phyloP scores from a whole-genome alignment of 225 moss, liverwort and hornwort genomes.

The Straminergon stramineum region DNA sequence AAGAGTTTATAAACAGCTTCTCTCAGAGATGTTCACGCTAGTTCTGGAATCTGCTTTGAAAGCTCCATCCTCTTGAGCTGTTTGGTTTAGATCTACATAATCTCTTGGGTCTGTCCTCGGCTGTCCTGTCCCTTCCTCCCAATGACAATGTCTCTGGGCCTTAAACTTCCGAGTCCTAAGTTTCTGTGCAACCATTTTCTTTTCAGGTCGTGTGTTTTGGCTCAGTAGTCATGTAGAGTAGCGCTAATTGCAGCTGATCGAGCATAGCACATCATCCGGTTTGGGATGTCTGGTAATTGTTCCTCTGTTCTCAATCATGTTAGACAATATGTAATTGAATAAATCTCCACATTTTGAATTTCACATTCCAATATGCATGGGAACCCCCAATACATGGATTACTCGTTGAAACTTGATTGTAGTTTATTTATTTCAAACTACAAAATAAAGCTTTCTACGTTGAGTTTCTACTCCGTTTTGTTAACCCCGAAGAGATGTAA shows the following conservation, averaged over 20 bases:
- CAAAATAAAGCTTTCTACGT: not conserved
- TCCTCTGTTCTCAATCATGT: not conserved
- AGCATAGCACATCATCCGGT: not conserved
- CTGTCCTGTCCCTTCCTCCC: not conserved
- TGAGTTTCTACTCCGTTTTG: too few relatives aligned
- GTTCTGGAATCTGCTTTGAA: not conserved
- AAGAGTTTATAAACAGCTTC: constrained; percentile 4
- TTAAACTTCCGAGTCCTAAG: not conserved
- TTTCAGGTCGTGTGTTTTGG: not conserved
- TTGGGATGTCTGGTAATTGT: not conserved
- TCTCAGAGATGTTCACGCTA: not conserved
- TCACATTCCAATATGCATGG: not conserved
- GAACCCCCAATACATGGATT: not conserved
- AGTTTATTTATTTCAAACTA: not conserved
- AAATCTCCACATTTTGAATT: not conserved
- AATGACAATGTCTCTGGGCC: not conserved
- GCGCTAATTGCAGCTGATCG: not conserved
- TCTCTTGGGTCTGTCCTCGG: not conserved
- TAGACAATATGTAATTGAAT: not conserved
- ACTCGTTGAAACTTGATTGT: not conserved
- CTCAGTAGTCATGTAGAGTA: not conserved
- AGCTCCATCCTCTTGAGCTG: not conserved
- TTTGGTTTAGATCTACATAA: not conserved
- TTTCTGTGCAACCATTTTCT: not conserved
- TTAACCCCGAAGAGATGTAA: not conserved